Conservation (phyloP, 495 filamentous ascomycete species). For the Evernia prunastri region DNA sequence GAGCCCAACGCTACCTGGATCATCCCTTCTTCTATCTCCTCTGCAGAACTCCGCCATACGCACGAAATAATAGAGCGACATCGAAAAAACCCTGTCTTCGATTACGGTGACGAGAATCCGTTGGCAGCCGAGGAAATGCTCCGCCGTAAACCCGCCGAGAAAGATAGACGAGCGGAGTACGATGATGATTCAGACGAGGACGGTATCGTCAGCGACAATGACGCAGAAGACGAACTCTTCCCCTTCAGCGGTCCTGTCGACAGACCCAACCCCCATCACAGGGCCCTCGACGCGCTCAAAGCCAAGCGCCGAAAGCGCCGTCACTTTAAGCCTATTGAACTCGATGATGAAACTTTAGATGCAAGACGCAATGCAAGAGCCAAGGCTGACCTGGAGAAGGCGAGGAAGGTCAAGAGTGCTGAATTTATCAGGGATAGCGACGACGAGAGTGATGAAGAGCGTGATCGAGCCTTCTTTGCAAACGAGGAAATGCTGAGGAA, state of each 20-base stretch:
- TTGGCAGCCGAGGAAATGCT: conserved; percentile 55
- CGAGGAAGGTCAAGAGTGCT: conserved; percentile 72
- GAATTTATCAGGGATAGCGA: conserved; percentile 73
- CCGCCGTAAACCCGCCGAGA: conserved; percentile 54
- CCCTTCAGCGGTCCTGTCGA: conserved; percentile 58
- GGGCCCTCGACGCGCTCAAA: conserved; percentile 45
- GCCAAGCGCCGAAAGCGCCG: conserved; percentile 47
- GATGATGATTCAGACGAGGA: conserved; percentile 52
- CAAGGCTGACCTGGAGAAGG: conserved; percentile 55
- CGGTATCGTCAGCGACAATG: conserved; percentile 42
- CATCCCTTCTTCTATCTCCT: conserved; percentile 59
- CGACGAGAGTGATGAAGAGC: conserved; percentile 68
- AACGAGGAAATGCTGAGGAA: conserved; percentile 55
- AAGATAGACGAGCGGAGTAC: conserved; percentile 36
- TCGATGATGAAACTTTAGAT: conserved; percentile 47
- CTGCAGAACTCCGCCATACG: conserved; percentile 55
- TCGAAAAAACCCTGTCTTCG: conserved; percentile 65
- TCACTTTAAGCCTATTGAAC: conserved; percentile 29
- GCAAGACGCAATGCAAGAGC: conserved; percentile 48
- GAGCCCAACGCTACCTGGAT: conserved; percentile 74
- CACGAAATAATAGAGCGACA: conserved; percentile 59
- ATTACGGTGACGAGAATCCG: conserved; percentile 60
- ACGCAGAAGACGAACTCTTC: conserved; percentile 62
- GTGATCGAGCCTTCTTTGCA: conserved; percentile 62
- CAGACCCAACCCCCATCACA: conserved; percentile 38